Conservation (phyloP, 495 filamentous ascomycete species). For the Aspergillus saccharolyticus region DNA sequence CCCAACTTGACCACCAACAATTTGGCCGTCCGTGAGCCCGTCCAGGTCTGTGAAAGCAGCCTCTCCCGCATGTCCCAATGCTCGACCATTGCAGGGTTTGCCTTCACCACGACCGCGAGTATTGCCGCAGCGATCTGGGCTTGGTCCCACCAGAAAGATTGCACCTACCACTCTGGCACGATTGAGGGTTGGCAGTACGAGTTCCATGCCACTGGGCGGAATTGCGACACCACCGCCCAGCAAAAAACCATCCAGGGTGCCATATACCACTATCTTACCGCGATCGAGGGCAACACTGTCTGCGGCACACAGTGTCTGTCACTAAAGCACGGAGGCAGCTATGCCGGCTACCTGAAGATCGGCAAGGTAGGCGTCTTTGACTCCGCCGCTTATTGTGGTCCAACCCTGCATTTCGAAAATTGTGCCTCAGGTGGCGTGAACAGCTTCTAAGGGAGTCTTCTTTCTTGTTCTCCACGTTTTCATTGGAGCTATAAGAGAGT, state of each 20-base stretch:
- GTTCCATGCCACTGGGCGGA: neutral
- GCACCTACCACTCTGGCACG: too few relatives aligned
- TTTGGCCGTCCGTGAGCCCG: too few relatives aligned
- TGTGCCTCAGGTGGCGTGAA: slow-evolving; percentile 6
- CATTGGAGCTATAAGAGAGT: too few relatives aligned
- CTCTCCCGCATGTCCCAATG: too few relatives aligned
- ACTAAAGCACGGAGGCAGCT: neutral
- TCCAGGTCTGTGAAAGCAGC: too few relatives aligned
- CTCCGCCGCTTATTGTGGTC: neutral
- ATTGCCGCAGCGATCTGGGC: too few relatives aligned
- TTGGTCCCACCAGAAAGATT: too few relatives aligned
- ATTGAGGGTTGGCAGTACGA: neutral
- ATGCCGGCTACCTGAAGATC: neutral
- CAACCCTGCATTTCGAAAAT: neutral
- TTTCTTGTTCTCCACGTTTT: neutral
- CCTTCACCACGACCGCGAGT: too few relatives aligned
- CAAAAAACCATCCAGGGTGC: slow-evolving; percentile 3
- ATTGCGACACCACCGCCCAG: slow-evolving; percentile 10
- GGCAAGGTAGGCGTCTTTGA: neutral
- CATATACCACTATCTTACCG: slow-evolving; percentile 5
- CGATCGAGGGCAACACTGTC: slow-evolving; percentile 2
- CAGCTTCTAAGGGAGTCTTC: neutral
- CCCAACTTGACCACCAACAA: too few relatives aligned
- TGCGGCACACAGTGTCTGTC: slow-evolving; percentile 3
- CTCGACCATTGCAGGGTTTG: too few relatives aligned